Evolutionary conservation across 2,329 filamentous ascomycete genomes (phyloP).

Genomic region (Lecanicillium sp.): DNA sequence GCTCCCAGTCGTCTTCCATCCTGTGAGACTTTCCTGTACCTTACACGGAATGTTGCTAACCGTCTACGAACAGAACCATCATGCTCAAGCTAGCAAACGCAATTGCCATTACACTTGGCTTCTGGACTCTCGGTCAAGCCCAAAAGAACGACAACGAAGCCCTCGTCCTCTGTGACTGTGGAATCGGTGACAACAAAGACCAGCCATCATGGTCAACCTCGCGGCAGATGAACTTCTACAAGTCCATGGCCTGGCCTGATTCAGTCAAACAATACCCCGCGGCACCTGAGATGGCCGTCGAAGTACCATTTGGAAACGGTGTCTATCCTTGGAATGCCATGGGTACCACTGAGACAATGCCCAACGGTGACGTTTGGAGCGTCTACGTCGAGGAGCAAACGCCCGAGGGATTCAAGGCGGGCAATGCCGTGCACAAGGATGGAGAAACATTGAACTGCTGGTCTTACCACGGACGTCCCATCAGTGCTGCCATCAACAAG

Average conservation of each 20-base stretch:
- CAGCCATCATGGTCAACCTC: slow-evolving; percentile 37
- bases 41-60: no score
- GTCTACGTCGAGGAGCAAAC: slow-evolving; percentile 37
- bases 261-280: slow-evolving; percentile 29
- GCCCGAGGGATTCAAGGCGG: slow-evolving; percentile 34
- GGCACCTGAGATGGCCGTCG: slow-evolving; percentile 32
- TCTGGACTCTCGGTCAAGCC: slow-evolving; percentile 15
- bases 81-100: slow-evolving; percentile 18
- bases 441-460: slow-evolving; percentile 35
- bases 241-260: slow-evolving; percentile 31
- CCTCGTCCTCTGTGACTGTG: slow-evolving; percentile 36
- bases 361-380: slow-evolving; percentile 35
- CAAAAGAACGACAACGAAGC: slow-evolving; percentile 29
- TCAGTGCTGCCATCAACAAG: slow-evolving; percentile 34
- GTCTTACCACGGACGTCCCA: slow-evolving; percentile 35
- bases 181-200: slow-evolving; percentile 35
- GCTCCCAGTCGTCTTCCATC: no score
- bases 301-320: slow-evolving; percentile 33
- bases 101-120: slow-evolving; percentile 8
- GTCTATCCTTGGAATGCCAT: slow-evolving; percentile 33
- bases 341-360: slow-evolving; percentile 32
- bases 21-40: no score
- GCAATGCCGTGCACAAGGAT: slow-evolving; percentile 34
- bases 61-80: background rate
- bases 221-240: slow-evolving; percentile 39